phyloP scores from a whole-genome alignment of 257 asterid species.

The Marsdenia floribunda region DNA sequence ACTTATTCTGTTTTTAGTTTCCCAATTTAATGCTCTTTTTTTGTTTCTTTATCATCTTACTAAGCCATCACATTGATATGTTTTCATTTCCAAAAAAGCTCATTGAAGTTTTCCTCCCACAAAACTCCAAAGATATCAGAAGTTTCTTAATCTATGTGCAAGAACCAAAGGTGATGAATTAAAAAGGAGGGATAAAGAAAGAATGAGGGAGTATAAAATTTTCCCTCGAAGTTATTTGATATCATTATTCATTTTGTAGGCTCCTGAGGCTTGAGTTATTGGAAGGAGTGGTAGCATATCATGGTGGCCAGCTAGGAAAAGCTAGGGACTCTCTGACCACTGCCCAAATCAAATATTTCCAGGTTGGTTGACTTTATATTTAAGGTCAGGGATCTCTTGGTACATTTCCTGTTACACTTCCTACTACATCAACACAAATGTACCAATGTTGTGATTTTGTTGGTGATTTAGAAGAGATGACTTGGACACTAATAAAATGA shows the following conservation, averaged over 20 bases:
- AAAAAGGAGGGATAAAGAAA: neutral
- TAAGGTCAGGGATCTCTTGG: no score
- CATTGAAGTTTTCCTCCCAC: neutral
- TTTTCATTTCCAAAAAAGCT: no score
- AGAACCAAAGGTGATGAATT: neutral
- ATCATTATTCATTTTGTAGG: slow-evolving; percentile 29
- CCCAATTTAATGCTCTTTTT: no score
- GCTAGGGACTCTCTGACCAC: slow-evolving; percentile 53
- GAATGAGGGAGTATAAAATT: neutral
- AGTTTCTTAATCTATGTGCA: neutral
- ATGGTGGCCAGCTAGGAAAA: slow-evolving; percentile 62
- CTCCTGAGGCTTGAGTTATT: slow-evolving; percentile 82
- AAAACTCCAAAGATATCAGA: neutral
- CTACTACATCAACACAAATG: no score
- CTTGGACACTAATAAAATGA: no score
- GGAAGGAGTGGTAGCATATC: slow-evolving; percentile 92
- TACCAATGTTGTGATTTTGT: no score
- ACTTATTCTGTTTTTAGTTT: neutral
- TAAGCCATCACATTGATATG: neutral
- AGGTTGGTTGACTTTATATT: slow-evolving; percentile 35
- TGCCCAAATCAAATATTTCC: slow-evolving; percentile 62
- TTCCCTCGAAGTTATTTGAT: slow-evolving; percentile 6
- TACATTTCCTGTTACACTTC: no score
- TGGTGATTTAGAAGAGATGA: no score
- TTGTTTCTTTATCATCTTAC: neutral